phyloP scores from a whole-genome alignment of 352 stramenopile species.

The Phytophthora pseudosyringae region DNA sequence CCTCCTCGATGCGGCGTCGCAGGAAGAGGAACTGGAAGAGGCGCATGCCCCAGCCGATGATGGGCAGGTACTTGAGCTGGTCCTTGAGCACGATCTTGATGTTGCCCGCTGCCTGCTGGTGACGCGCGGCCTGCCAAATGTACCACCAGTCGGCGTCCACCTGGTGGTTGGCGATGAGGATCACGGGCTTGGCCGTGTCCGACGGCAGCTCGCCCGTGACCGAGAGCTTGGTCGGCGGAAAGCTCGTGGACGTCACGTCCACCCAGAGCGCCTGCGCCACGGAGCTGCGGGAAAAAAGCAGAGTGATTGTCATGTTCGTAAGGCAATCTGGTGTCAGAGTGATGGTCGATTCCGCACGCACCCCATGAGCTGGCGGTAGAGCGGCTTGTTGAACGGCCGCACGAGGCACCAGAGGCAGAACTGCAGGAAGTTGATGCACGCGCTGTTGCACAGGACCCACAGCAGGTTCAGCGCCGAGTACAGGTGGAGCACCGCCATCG shows the following conservation, averaged over 20 bases:
- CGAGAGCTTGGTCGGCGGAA: constrained; percentile 84
- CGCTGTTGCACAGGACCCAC: constrained; percentile 88
- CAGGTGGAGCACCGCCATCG: constrained; percentile 64
- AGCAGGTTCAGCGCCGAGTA: constrained; percentile 82
- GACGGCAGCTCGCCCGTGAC: constrained; percentile 85
- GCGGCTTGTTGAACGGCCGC: constrained; percentile 78
- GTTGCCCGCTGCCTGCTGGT: constrained; percentile 69
- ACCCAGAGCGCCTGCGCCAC: constrained; percentile 83
- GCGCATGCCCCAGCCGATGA: constrained; percentile 91
- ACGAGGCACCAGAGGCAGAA: constrained; percentile 86
- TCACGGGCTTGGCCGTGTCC: constrained; percentile 72
- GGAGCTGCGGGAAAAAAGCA: constrained; percentile 32
- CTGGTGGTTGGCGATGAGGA: constrained; percentile 93
- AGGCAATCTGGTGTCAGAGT: constrained; percentile 5
- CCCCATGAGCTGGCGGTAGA: constrained; percentile 85
- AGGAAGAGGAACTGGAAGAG: constrained; percentile 93
- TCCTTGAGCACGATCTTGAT: constrained; percentile 94
- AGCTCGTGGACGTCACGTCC: constrained; percentile 85
- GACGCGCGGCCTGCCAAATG: constrained; percentile 86
- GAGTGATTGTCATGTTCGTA: constrained; percentile 12
- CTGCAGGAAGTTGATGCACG: constrained; percentile 81
- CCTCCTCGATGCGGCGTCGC: constrained; percentile 79
- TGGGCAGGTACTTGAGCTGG: constrained; percentile 88
- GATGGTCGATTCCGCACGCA: constrained; percentile 31
- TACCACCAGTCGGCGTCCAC: constrained; percentile 95